Evolutionary conservation across 345 rosid species (phyloP).

Genomic region (Sisymbrium irio): DNA sequence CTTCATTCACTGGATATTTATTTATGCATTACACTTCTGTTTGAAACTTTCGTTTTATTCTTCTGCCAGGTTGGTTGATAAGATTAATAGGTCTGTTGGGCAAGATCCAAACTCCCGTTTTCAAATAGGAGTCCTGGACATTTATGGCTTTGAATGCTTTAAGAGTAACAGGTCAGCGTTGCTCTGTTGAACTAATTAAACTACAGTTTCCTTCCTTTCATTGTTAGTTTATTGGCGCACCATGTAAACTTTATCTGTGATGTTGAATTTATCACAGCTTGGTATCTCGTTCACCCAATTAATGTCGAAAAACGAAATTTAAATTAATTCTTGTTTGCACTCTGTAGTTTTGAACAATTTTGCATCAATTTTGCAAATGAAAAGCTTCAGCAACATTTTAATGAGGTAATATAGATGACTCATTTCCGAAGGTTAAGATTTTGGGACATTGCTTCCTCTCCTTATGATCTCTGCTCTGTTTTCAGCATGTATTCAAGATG

Average conservation of each 20-base stretch:
- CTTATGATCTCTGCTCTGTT: constrained; percentile 12
- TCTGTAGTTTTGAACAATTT: constrained; percentile 93
- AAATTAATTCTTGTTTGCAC: constrained; percentile 16
- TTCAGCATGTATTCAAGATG: constrained; percentile 99
- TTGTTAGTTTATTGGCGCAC: constrained; percentile 9
- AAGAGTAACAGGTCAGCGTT: constrained; percentile 68
- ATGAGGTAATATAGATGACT: constrained; percentile 60
- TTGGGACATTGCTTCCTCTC: constrained; percentile 1
- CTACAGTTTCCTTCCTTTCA: not conserved
- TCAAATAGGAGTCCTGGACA: constrained; percentile 94
- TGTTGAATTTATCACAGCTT: constrained; percentile 1
- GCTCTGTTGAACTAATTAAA: constrained; percentile 5
- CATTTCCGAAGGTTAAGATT: constrained; percentile 1
- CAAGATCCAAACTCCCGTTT: constrained; percentile 71
- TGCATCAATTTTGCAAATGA: constrained; percentile 99
- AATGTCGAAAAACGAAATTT: not conserved
- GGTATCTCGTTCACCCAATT: not conserved
- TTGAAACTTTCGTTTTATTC: constrained; percentile 19
- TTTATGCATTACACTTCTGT: constrained; percentile 1
- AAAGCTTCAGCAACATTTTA: constrained; percentile 98
- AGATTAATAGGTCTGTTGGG: constrained; percentile 88
- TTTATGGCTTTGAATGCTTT: constrained; percentile 98
- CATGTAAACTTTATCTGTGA: constrained; percentile 13
- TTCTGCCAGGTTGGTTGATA: constrained; percentile 80
- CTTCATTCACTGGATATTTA: constrained; percentile 12